Evolutionary conservation across 371 early-diverging fungal species (phyloP).

Genomic region (Apophysomyces ossiformis): DNA sequence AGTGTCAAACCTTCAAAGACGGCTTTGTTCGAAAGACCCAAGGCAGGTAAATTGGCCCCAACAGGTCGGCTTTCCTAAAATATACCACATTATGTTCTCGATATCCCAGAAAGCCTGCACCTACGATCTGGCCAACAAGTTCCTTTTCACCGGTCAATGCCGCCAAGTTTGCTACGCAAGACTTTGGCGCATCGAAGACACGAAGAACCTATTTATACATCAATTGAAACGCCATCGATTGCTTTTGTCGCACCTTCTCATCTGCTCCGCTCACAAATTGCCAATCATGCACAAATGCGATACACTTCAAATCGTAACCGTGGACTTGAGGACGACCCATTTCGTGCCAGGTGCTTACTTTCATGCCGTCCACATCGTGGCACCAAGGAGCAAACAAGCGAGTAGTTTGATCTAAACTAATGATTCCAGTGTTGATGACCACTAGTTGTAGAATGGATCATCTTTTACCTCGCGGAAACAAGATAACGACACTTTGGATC

Average conservation of each 20-base stretch:
- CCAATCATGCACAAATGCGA: slow-evolving; percentile 78
- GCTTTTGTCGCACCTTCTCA: slow-evolving; percentile 75
- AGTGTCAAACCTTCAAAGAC: slow-evolving; percentile 58
- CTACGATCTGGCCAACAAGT: slow-evolving; percentile 46
- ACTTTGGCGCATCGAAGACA: slow-evolving; percentile 87
- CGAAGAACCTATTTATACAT: slow-evolving; percentile 62
- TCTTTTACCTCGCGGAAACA: slow-evolving; percentile 64
- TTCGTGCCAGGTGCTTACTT: slow-evolving; percentile 84
- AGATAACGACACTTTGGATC: slow-evolving; percentile 79
- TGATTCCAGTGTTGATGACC: background rate
- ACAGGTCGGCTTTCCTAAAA: slow-evolving; percentile 61
- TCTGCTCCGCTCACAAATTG: slow-evolving; percentile 91
- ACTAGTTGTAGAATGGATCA: background rate
- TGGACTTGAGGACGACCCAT: slow-evolving; percentile 96
- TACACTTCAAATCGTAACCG: slow-evolving; percentile 91
- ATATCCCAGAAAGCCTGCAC: background rate
- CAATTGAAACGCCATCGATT: background rate
- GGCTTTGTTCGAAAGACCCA: slow-evolving; percentile 96
- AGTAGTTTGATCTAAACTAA: slow-evolving; percentile 86
- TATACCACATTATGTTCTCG: background rate
- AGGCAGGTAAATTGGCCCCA: slow-evolving; percentile 87
- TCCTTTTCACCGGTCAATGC: slow-evolving; percentile 51
- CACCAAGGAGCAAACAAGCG: slow-evolving; percentile 84
- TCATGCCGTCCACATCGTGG: slow-evolving; percentile 25
- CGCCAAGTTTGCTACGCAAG: slow-evolving; percentile 75